Percentiles rank a stretch among this genome's conserved stretches.
Conservation (phyloP, 164 flowering plant species). For the Kingdonia uniflora region DNA sequence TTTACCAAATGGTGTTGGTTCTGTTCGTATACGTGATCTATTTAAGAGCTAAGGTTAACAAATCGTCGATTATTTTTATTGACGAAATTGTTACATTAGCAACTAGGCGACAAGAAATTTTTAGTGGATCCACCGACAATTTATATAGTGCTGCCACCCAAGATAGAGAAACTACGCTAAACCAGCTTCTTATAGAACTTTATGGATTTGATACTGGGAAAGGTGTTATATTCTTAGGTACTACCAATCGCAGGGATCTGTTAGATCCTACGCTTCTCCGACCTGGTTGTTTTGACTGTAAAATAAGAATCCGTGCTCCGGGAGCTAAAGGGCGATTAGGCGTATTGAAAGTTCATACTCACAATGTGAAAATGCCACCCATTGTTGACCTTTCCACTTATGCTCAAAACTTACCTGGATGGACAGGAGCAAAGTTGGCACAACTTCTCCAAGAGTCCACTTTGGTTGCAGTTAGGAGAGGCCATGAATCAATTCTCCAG, state of each 20-base stretch:
- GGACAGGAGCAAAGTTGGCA: conserved; percentile 94
- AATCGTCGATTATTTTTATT: conserved; percentile 89
- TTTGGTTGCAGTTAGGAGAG: conserved; percentile 82
- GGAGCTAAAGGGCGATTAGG: too few relatives aligned
- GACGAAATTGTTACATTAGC: conserved; percentile 98
- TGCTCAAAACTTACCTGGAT: conserved; percentile 91
- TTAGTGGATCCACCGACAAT: conserved; percentile 43
- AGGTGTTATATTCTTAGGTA: conserved; percentile 94
- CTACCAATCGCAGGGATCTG: conserved; percentile 94
- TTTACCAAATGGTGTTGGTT: too few relatives aligned
- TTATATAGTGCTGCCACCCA: conserved; percentile 89
- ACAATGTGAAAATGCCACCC: conserved; percentile 83
- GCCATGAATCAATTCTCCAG: conserved; percentile 59
- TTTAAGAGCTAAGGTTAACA: conserved; percentile 94
- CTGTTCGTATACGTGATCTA: conserved; percentile 89
- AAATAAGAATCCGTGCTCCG: conserved; percentile 66
- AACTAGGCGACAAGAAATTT: conserved; percentile 88
- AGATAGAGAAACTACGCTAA: conserved; percentile 94
- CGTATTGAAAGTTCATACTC: too few relatives aligned
- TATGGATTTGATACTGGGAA: conserved; percentile 98
- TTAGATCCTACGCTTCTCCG: conserved; percentile 98
- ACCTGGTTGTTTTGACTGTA: conserved; percentile 97
- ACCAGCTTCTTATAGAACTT: conserved; percentile 91
- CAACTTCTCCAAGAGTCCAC: conserved; percentile 95
- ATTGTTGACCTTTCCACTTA: conserved; percentile 72